phyloP scores from a whole-genome alignment of 192 early-diverging fungal genomes.

The Backusella liffmaniae region DNA sequence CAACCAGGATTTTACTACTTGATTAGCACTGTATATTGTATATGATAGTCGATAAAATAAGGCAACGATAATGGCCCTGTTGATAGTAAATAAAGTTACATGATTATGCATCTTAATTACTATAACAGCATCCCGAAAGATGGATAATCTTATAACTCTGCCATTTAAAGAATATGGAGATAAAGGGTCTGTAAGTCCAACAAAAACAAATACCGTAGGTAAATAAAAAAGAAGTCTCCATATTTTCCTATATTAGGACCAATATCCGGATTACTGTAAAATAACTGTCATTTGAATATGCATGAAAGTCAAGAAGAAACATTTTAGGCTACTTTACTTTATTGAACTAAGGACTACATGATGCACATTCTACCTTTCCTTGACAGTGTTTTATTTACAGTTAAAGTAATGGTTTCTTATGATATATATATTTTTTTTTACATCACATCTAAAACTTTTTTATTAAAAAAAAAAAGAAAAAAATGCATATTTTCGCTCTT shows the following conservation, averaged over 20 bases:
- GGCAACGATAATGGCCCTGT: neutral
- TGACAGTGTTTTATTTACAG: slow-evolving; percentile 1
- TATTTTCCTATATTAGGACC: neutral
- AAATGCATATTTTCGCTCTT: neutral
- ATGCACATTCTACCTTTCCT: neutral
- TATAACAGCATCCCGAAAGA: too few species aligned
- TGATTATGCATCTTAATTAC: neutral
- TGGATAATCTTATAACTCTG: too few species aligned
- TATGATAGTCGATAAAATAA: neutral
- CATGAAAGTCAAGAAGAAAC: neutral
- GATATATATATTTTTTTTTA: neutral
- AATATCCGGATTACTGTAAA: neutral
- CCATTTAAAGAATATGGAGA: neutral
- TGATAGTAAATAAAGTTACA: neutral
- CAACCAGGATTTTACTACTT: neutral
- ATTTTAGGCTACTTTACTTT: neutral
- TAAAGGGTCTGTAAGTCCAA: neutral
- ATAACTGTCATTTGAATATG: slow-evolving; percentile 11
- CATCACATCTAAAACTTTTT: neutral
- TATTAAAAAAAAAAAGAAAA: neutral
- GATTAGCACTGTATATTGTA: neutral
- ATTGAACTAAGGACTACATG: neutral
- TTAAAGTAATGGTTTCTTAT: neutral
- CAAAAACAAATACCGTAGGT: neutral
- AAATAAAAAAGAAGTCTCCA: neutral